These are phyloP conservation scores for Colletotrichum echinochloae DNA, from an alignment of 2,329 filamentous ascomycete genomes.

Conservation along the genomic window DNA sequence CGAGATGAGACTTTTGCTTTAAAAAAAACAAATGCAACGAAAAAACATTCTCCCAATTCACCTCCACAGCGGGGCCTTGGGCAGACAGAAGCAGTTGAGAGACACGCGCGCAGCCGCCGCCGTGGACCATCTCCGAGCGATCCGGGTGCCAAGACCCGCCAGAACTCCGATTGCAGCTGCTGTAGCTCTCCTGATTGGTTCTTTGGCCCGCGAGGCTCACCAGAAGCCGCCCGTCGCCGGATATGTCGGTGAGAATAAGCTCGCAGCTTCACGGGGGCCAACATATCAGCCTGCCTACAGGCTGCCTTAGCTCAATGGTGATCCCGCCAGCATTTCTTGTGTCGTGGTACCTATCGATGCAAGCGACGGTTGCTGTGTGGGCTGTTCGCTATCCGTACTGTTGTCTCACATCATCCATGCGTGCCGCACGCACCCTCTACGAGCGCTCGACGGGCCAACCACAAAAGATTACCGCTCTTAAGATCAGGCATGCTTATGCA, in stretches of 20 bases:
- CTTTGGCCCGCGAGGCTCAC: neutral
- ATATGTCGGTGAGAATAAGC: constrained; percentile 37
- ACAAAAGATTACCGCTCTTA: constrained; percentile 10
- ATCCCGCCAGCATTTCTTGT: neutral
- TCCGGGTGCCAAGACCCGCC: constrained; percentile 38
- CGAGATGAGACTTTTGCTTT: constrained; percentile 30
- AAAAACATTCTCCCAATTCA: constrained; percentile 6
- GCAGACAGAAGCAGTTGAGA: constrained; percentile 15
- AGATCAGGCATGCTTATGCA: constrained; percentile 24
- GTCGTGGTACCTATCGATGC: neutral
- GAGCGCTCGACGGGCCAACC: constrained; percentile 25
- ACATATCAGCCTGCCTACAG: neutral
- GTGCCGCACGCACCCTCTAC: constrained; percentile 24
- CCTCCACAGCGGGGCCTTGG: constrained; percentile 5
- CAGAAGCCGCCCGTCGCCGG: neutral
- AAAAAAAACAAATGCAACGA: too few species aligned
- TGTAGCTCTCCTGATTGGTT: constrained; percentile 20
- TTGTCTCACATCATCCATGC: constrained; percentile 38
- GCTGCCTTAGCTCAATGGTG: neutral
- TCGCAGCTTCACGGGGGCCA: constrained; percentile 27
- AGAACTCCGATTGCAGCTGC: constrained; percentile 31
- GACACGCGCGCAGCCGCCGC: constrained; percentile 26
- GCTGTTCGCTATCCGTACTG: constrained; percentile 4
- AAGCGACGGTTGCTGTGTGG: neutral
- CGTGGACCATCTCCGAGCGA: constrained; percentile 37